Evolutionary conservation across 177 flowering plant genomes (phyloP).

Genomic region (Tripterygium wilfordii): DNA sequence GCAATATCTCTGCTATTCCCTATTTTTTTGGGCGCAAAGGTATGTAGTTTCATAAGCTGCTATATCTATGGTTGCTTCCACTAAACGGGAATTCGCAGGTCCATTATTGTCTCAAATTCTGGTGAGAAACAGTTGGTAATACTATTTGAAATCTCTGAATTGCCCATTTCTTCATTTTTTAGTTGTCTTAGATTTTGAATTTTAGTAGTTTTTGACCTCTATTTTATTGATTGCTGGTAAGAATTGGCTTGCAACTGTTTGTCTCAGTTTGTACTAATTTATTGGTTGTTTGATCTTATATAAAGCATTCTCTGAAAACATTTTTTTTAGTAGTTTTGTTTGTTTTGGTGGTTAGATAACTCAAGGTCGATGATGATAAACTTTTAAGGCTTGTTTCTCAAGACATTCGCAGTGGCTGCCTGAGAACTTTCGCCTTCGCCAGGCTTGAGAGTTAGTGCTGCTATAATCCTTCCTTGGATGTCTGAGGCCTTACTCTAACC

Average conservation of each 20-base stretch:
- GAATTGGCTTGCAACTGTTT: no score
- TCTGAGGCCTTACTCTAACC: conserved; percentile 2
- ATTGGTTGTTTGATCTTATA: no score
- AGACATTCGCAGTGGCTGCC: conserved; percentile 27
- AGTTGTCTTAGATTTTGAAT: no score
- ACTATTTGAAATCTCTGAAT: no score
- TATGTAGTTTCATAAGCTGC: neutral
- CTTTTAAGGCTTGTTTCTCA: conserved; percentile 23
- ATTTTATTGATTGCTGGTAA: no score
- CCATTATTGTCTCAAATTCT: conserved; percentile 1
- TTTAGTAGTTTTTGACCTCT: no score
- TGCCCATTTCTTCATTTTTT: no score
- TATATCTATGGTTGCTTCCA: conserved; percentile 3
- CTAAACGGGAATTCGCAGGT: conserved; percentile 5
- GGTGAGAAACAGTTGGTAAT: conserved; percentile 17
- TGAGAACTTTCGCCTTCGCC: conserved; percentile 26
- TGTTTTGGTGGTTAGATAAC: no score
- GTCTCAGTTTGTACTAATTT: no score
- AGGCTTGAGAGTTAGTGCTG: conserved; percentile 28
- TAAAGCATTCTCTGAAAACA: no score
- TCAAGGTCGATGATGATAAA: conserved; percentile 18
- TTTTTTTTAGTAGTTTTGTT: no score
- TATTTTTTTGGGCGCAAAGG: neutral
- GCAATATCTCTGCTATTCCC: conserved; percentile 1
- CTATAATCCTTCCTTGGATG: conserved; percentile 22